Evolutionary conservation across 2,329 filamentous ascomycete genomes (phyloP).

Genomic region (Ophiostoma triangulosporum): DNA sequence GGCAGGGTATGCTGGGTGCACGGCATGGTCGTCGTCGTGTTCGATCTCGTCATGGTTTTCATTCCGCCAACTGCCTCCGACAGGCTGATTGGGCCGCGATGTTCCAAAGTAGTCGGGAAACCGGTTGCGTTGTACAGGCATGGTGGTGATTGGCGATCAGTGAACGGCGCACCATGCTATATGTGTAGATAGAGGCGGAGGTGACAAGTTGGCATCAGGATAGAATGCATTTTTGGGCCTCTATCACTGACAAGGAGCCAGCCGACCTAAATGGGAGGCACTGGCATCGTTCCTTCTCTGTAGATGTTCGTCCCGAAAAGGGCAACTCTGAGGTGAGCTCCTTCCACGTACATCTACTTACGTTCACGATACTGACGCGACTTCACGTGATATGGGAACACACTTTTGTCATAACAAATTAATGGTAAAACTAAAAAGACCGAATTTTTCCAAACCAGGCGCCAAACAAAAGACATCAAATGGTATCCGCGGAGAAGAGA

Average conservation of each 20-base stretch:
- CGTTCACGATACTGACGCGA: slow-evolving; percentile 4
- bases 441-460: not conserved
- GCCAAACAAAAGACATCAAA: not conserved
- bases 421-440: not conserved
- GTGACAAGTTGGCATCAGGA: not conserved
- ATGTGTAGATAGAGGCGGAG: not conserved
- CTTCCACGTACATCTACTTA: not conserved
- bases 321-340: not conserved
- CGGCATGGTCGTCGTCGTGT: not conserved
- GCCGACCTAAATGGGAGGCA: not conserved
- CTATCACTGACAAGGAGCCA: not conserved
- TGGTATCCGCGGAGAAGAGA: not conserved
- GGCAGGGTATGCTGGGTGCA: not conserved
- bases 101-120: slow-evolving; percentile 9
- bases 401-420: not conserved
- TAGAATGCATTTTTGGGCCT: not conserved
- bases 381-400: not conserved
- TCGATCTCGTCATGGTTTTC: not conserved
- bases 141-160: not conserved
- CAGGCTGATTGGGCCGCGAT: not conserved
- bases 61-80: not conserved
- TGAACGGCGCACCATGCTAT: not conserved
- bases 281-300: not conserved
- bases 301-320: not conserved
- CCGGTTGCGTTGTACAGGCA: not conserved